Conservation (phyloP, 495 filamentous ascomycete genomes). For the Cercophora samala region DNA sequence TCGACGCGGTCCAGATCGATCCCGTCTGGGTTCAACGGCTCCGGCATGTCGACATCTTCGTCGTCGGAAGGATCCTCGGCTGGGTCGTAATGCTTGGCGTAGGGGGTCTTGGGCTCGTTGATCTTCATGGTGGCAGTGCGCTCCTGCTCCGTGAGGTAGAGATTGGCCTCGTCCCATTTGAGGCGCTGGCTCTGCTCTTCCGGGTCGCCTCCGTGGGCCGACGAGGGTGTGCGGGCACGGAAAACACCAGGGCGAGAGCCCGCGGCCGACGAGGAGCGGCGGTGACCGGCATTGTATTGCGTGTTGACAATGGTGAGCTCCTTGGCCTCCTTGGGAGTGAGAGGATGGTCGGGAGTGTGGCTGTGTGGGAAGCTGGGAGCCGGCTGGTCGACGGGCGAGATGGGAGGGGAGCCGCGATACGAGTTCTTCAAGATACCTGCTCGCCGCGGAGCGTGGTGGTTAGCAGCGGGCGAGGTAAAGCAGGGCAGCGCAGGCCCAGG, state of each 20-base stretch:
- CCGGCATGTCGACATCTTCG: slow-evolving; percentile 69
- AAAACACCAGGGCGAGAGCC: slow-evolving; percentile 54
- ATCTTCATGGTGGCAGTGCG: slow-evolving; percentile 97
- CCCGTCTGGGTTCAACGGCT: slow-evolving; percentile 33
- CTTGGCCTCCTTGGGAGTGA: slow-evolving; percentile 60
- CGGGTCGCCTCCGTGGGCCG: slow-evolving; percentile 39
- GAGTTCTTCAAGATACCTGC: slow-evolving; percentile 95
- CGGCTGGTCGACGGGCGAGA: slow-evolving; percentile 41
- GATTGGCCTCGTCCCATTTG: slow-evolving; percentile 97
- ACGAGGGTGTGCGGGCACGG: slow-evolving; percentile 46
- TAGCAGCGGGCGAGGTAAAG: background rate
- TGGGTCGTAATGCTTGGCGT: slow-evolving; percentile 86
- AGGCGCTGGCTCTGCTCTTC: slow-evolving; percentile 65
- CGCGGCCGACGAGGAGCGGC: slow-evolving; percentile 72
- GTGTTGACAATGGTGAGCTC: slow-evolving; percentile 93
- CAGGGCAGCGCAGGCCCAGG: background rate
- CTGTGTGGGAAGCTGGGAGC: slow-evolving; percentile 34
- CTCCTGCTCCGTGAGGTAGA: slow-evolving; percentile 94
- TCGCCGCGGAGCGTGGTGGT: background rate
- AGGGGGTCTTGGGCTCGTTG: slow-evolving; percentile 95
- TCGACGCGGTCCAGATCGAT: slow-evolving; percentile 37
- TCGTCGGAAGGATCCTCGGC: slow-evolving; percentile 76
- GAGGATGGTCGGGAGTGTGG: slow-evolving; percentile 33
- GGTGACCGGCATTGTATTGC: slow-evolving; percentile 85
- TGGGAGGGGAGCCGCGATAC: slow-evolving; percentile 54